Evolutionary conservation across 2,329 filamentous ascomycete genomes (phyloP).

Genomic region (Cladosporium sp.): DNA sequence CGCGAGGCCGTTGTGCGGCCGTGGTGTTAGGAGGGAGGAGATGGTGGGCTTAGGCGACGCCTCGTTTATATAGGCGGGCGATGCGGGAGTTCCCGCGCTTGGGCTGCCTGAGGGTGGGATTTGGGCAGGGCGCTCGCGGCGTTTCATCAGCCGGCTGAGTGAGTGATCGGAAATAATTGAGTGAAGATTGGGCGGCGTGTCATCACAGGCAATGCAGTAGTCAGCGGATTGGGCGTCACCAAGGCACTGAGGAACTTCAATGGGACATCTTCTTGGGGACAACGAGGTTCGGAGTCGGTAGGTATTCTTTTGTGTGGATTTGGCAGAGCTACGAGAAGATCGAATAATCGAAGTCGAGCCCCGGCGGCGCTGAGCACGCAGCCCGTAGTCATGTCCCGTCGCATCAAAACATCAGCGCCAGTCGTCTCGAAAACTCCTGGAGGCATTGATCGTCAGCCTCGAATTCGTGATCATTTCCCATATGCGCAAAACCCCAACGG

Average conservation of each 20-base stretch:
- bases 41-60: neutral
- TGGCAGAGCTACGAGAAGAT: constrained; percentile 11
- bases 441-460: constrained; percentile 5
- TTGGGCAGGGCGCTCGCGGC: no score
- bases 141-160: no score
- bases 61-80: no score
- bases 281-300: constrained; percentile 7
- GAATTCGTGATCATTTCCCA: neutral
- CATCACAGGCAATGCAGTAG: no score
- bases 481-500: no score
- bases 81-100: no score
- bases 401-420: constrained; percentile 8
- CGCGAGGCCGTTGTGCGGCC: constrained; percentile 24
- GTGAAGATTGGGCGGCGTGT: no score
- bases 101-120: no score
- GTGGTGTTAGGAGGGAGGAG: neutral
- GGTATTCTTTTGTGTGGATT: constrained; percentile 3
- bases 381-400: constrained; percentile 7
- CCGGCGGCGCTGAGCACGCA: constrained; percentile 4
- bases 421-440: constrained; percentile 8
- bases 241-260: no score
- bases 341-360: constrained; percentile 7
- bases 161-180: no score
- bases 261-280: no score
- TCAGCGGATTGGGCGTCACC: no score